These are phyloP conservation scores for Meripilus lineatus DNA, from an alignment of 1,284 basidiomycete species.

Conservation along the genomic window DNA sequence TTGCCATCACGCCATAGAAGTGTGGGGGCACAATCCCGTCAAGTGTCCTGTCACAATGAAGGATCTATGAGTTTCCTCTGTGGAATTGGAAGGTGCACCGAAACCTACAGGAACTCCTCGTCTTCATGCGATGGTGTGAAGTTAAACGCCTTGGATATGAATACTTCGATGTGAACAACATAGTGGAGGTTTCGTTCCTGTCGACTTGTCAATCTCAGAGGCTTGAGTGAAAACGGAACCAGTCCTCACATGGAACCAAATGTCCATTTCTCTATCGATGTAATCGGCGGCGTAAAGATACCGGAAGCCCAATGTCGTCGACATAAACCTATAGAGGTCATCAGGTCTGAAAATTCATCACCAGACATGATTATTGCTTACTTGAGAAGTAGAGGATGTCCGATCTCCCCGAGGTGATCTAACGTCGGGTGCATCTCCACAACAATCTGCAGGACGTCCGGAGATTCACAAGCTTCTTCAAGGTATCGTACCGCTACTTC, in stretches of 20 bases:
- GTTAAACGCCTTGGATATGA: slow-evolving; percentile 73
- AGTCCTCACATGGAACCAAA: slow-evolving; percentile 83
- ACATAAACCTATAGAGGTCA: slow-evolving; percentile 72
- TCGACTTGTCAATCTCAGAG: slow-evolving; percentile 6
- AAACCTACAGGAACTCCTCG: slow-evolving; percentile 55
- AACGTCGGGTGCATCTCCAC: slow-evolving; percentile 93
- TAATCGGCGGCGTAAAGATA: slow-evolving; percentile 91
- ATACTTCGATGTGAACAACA: slow-evolving; percentile 84
- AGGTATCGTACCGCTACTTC: slow-evolving; percentile 86
- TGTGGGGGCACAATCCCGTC: slow-evolving; percentile 90
- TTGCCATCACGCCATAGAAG: slow-evolving; percentile 97
- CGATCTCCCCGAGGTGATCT: slow-evolving; percentile 92
- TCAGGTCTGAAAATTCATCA: slow-evolving; percentile 3
- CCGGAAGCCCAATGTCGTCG: slow-evolving; percentile 87
- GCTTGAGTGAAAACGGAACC: neutral
- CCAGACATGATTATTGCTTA: slow-evolving; percentile 31
- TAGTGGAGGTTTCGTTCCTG: slow-evolving; percentile 87
- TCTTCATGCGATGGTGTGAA: slow-evolving; percentile 55
- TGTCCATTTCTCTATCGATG: slow-evolving; percentile 92
- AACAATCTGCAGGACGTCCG: slow-evolving; percentile 82
- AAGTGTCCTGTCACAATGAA: slow-evolving; percentile 46
- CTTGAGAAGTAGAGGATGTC: slow-evolving; percentile 86
- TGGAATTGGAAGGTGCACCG: neutral
- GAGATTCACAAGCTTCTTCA: slow-evolving; percentile 85
- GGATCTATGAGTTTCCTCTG: neutral